Conservation (phyloP, 1,139 yeast genomes). For the Candida sp. region DNA sequence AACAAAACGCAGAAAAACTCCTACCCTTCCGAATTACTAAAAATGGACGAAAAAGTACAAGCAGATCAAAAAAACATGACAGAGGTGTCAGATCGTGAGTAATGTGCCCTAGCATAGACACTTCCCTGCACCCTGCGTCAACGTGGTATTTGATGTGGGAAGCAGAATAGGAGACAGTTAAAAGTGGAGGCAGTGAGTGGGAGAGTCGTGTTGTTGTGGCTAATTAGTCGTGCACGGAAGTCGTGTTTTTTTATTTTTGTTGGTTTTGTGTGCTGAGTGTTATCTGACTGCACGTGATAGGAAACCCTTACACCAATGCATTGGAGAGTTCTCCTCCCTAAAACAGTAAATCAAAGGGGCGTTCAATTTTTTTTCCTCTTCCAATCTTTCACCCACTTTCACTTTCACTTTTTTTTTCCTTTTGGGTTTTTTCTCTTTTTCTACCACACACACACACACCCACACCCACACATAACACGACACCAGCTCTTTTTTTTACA, state of each 20-base stretch:
- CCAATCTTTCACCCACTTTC: conserved; percentile 3
- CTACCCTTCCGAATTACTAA: too few relatives aligned
- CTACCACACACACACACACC: neutral
- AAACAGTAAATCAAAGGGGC: conserved; percentile 7
- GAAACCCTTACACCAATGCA: neutral
- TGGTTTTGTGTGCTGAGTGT: too few relatives aligned
- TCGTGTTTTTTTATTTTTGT: neutral
- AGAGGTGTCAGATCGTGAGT: too few relatives aligned
- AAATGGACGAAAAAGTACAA: too few relatives aligned
- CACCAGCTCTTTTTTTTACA: neutral
- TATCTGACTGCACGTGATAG: neutral
- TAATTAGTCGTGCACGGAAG: neutral
- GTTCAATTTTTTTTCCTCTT: conserved; percentile 6
- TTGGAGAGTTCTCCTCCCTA: neutral
- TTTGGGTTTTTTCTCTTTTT: neutral
- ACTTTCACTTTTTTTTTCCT: neutral
- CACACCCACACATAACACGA: neutral
- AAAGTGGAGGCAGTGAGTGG: too few relatives aligned
- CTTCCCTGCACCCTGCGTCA: too few relatives aligned
- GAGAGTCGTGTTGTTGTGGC: too few relatives aligned
- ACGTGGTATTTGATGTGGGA: too few relatives aligned
- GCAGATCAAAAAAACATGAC: too few relatives aligned
- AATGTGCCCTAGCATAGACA: too few relatives aligned
- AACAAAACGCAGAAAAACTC: too few relatives aligned
- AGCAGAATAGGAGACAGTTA: too few relatives aligned